Conservation (phyloP, 345 rosid species). For the Microcos paniculata region DNA sequence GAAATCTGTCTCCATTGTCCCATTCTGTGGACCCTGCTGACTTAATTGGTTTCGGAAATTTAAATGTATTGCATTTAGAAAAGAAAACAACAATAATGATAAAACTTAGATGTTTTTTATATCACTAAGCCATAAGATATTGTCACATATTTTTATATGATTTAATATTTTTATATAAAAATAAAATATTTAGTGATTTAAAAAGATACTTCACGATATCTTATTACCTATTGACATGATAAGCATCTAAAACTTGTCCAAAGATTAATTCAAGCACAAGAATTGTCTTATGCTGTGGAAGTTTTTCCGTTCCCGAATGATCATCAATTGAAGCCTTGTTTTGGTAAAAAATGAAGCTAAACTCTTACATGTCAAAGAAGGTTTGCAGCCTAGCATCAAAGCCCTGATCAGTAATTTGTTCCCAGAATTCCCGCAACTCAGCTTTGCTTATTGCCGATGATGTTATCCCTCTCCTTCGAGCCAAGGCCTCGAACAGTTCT, state of each 20-base stretch:
- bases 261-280: too few relatives aligned
- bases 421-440: slow-evolving; percentile 66
- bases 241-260: too few relatives aligned
- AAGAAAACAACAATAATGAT: too few relatives aligned
- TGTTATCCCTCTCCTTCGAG: slow-evolving; percentile 54
- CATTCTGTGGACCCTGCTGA: neutral
- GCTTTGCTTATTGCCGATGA: slow-evolving; percentile 49
- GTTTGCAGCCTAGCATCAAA: slow-evolving; percentile 75
- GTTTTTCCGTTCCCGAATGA: neutral
- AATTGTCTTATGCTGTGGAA: neutral
- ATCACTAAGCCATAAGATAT: too few relatives aligned
- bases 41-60: too few relatives aligned
- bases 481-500: slow-evolving; percentile 65
- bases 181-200: too few relatives aligned
- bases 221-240: too few relatives aligned
- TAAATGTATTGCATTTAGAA: too few relatives aligned
- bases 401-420: slow-evolving; percentile 62
- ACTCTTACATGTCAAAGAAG: slow-evolving; percentile 76
- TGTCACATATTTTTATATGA: too few relatives aligned
- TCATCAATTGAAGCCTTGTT: neutral
- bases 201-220: too few relatives aligned
- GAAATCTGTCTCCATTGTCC: neutral
- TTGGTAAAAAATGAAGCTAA: neutral
- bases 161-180: too few relatives aligned
- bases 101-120: too few relatives aligned